Conservation (phyloP, 1,284 basidiomycete genomes). For the Taiwanofungus camphoratus region DNA sequence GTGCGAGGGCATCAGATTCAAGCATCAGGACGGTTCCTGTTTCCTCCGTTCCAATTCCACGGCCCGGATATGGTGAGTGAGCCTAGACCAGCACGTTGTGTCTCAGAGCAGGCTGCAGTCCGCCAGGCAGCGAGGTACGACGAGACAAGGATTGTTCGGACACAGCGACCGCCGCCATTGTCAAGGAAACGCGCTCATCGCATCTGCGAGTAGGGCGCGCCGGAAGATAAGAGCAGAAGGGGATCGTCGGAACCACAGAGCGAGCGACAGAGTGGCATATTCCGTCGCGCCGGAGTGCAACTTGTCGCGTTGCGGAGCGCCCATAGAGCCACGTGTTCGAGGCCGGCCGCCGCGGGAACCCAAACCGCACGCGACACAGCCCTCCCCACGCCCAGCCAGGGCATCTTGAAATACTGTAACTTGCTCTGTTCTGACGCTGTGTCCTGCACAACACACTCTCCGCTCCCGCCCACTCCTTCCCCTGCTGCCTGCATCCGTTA, state of each 20-base stretch:
- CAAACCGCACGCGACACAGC: slow-evolving; percentile 2
- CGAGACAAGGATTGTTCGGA: no score
- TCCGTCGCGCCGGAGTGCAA: background rate
- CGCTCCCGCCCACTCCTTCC: background rate
- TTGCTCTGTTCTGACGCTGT: background rate
- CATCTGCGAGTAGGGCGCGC: background rate
- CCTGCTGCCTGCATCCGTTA: background rate
- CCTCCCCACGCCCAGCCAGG: slow-evolving; percentile 1
- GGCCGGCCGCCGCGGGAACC: background rate
- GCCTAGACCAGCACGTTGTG: no score
- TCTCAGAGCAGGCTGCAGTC: no score
- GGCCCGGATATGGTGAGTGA: no score
- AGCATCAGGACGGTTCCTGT: no score
- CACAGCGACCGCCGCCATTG: no score
- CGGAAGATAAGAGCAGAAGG: background rate
- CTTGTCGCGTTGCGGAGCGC: background rate
- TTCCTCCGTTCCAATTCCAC: no score
- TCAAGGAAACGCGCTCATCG: no score
- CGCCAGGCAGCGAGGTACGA: no score
- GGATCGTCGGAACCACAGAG: background rate
- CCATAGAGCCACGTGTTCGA: slow-evolving; percentile 4
- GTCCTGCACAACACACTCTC: background rate
- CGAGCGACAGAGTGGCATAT: background rate
- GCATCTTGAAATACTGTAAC: background rate
- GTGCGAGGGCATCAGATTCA: no score